phyloP scores from a whole-genome alignment of 2,329 filamentous ascomycete genomes.

The Thielaviopsis musarum region DNA sequence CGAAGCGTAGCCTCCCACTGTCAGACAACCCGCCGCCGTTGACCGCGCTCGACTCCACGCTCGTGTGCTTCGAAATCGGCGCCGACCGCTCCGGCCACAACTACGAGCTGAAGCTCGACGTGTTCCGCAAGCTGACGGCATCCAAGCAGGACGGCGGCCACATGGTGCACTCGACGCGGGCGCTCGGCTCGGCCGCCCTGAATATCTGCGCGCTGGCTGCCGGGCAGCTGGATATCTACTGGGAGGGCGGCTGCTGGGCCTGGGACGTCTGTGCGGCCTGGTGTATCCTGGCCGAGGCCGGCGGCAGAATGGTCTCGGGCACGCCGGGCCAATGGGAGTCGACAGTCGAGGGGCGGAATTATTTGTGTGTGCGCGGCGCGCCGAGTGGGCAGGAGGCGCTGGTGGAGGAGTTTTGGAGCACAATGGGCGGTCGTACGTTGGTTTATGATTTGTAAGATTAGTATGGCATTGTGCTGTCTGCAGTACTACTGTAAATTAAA shows the following conservation, averaged over 20 bases:
- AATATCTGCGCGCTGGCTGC: slow-evolving; percentile 58
- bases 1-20: slow-evolving; percentile 24
- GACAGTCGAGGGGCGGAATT: slow-evolving; percentile 40
- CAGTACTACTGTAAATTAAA: no score
- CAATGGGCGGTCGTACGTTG: slow-evolving; percentile 38
- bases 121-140: slow-evolving; percentile 44
- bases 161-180: slow-evolving; percentile 63
- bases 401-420: slow-evolving; percentile 46
- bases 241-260: slow-evolving; percentile 72
- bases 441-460: slow-evolving; percentile 22
- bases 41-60: slow-evolving; percentile 39
- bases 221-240: slow-evolving; percentile 57
- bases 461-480: no score
- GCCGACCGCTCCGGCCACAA: slow-evolving; percentile 50
- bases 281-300: slow-evolving; percentile 59
- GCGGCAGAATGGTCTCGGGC: slow-evolving; percentile 53
- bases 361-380: slow-evolving; percentile 45
- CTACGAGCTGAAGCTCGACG: slow-evolving; percentile 50
- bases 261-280: slow-evolving; percentile 77
- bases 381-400: slow-evolving; percentile 42
- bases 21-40: slow-evolving; percentile 36
- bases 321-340: slow-evolving; percentile 59
- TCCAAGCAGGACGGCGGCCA: slow-evolving; percentile 45
- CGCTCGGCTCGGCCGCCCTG: slow-evolving; percentile 54
- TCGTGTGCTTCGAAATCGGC: slow-evolving; percentile 62